phyloP scores from a whole-genome alignment of 179 eudicot genomes.

The Spergularia azorica region DNA sequence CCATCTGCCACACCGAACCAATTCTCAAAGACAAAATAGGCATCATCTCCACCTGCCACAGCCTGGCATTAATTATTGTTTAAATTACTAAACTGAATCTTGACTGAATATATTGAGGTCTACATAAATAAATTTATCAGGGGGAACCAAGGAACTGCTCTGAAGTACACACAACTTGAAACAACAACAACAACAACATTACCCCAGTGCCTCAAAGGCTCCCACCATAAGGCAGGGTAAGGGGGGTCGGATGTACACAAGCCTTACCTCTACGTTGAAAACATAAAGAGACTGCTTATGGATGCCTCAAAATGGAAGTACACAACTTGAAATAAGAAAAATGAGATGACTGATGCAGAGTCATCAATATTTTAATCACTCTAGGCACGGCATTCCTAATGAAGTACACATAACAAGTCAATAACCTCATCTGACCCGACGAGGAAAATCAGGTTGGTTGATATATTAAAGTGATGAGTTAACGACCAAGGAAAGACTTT shows the following conservation, averaged over 20 bases:
- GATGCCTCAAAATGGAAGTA: too few species aligned
- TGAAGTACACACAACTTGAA: too few species aligned
- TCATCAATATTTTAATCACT: slow-evolving; percentile 5
- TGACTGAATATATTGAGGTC: slow-evolving; percentile 11
- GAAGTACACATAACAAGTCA: background rate
- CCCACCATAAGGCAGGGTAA: too few species aligned
- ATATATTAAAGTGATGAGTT: background rate
- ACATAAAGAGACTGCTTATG: too few species aligned
- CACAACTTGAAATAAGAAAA: background rate
- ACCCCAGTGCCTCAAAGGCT: too few species aligned
- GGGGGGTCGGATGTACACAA: too few species aligned
- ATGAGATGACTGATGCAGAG: slow-evolving; percentile 9
- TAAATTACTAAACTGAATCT: slow-evolving; percentile 52
- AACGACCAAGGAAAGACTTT: background rate
- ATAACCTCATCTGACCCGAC: background rate
- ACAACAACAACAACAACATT: too few species aligned
- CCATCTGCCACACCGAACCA: slow-evolving; percentile 95
- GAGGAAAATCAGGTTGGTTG: background rate
- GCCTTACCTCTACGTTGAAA: too few species aligned
- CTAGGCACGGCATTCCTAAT: background rate
- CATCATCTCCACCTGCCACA: slow-evolving; percentile 92
- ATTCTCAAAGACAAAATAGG: slow-evolving; percentile 53
- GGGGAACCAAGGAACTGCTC: too few species aligned
- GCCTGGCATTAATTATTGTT: slow-evolving; percentile 83
- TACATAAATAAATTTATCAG: background rate